Evolutionary conservation across 441 rosid species (phyloP), one percentile per base, ranked within the genome.

Genomic region (Populus hybrid): DNA sequence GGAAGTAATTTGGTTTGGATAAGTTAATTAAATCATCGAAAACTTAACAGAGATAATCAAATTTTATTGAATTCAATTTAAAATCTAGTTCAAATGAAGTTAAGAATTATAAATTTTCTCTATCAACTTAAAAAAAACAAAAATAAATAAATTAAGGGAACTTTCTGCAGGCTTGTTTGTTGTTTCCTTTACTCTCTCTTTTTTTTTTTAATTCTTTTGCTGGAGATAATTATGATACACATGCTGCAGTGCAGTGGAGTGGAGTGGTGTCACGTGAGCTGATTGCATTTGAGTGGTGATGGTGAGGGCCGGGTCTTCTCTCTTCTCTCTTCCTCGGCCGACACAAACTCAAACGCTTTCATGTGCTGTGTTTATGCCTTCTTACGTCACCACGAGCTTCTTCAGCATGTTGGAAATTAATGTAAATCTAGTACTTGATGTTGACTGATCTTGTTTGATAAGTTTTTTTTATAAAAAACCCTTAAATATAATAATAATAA

Each of bases 241-340:
- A 35, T 5, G 38, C 32, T 30, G 32, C 32, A 30, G 32, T 30
- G 32, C 4, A 3, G 32, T 30, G 32, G 32, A 30, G 38, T 35
- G 38, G 38, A 35, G 38, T 35, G 8, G 38, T 9, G 70, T 74
- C 71, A 66, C 63, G 71, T 74, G 77, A 66, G 71, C 4, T 19
- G 42, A 24, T 53, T 67, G 70, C 70, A 3, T 67, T 11, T 72
- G 46, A 23, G 59, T 57, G 42, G 38, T 35, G 32, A 3, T 3
- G 67, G 6, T 28, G 69, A 74, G 12, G 38, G 28, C 28, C 2
- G 28, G 30, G 11, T 70, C 12, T 32, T 61, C 67, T 74, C 32
- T 30, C 32, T 30, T 30, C 32, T 30, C 32, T 30, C 32, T 30
- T 30, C 32, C 32, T 24, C 46, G 38, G 74, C 66, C 74, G 75